Base-by-base conservation (phyloP, 2,329 filamentous ascomycete species). In the Diaporthe sp. region DNA sequence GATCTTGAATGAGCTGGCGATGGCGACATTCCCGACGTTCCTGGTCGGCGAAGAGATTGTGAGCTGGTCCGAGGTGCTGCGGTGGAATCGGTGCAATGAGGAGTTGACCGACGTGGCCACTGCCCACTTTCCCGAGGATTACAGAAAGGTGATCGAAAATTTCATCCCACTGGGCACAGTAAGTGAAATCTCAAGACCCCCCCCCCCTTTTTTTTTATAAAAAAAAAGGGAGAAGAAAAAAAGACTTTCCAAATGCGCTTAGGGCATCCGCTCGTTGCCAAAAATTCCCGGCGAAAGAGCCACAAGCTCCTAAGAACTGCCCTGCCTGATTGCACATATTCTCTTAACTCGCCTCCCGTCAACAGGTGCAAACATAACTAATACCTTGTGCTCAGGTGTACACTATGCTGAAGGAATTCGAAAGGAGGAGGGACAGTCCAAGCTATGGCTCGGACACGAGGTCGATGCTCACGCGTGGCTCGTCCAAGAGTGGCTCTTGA, bases 1-100 rank as follows among this genome's bases (percentile, higher is more conserved):
- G 83, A 84, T 85, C 61, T 78, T 85, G 2, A 83, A 83, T 61
- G 83, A 85, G 76, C 80, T 85, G 51, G 78, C 82, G 49, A 78
- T 83, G 76, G 82, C 82, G 1, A 79, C 82, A 3, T 82, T 84
- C 47, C 77, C 80, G 4, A 77, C 76, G 4, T 80, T 81, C 68
- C 58, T 85, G 5, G 79, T 85, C 37, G 83, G 83, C 42, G 82
- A 84, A 71, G 79, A 80, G 55, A 83, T 85, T 15, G 80, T 85
- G 9, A 81, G 83, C 1, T 85, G 83, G 83, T 82, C 79, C 65
- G 83, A 85, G 75, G 72, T 85, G 22, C 78, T 85, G 12, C 79
- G 80, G 2, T 60, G 84, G 42, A 84, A 85, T 61, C 82, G 81
- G 5, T 78, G 81, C 25, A 81, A 83, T 77, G 82, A 85, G 74